Evolutionary conservation across 192 early-diverging fungal genomes (phyloP), one percentile per base, ranked within the genome.

Genomic region (Geranomyces variabilis): DNA sequence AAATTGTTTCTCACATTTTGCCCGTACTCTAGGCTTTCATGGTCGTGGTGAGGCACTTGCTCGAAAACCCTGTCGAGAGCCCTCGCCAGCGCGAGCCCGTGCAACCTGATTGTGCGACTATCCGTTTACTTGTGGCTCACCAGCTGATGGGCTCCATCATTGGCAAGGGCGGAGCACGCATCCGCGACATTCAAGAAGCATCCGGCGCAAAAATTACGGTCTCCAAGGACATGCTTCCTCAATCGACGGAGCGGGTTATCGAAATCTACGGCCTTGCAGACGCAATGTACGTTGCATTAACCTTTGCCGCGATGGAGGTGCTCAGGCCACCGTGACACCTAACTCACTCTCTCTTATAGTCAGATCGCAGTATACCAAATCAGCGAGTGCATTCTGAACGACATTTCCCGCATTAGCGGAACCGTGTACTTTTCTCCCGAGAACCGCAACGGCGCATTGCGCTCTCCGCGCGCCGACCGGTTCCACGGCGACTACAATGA

Each of bases 161-260:
- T 82, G 97, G 97, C 46, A 72, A 72, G 21, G 70, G 89, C 70
- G 96, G 96, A 56, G 46, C 48, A 43, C 93, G 93, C 81, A 99
- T 99, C 81, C 96, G 94, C 81, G 92, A 96, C 74, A 93, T 99
- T 65, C 97, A 99, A 82, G 94, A 97, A 59, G 80, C 84, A n/a
- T 94, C 93, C 22, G 90, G 92, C 31, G 92, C 92, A 14, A 91
- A 91, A 47, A 89, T 98, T 80, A 90, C 89, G 28, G 93, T 95
- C 10, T 90, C 91, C 66, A 95, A 98, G 80, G 93, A 96, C 66
- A 93, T 95, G 85, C 83, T 99, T 31, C 95, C 95, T 22, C 91
- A 94, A 76, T 93, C 90, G 15, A 98, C 95, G 22, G 97, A 99
- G 82, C 91, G 97, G 56, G 85, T 95, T 44, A 89, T 98, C 21